Evolutionary conservation across 2,329 filamentous ascomycete species (phyloP).

Genomic region (Talaromyces sp.): DNA sequence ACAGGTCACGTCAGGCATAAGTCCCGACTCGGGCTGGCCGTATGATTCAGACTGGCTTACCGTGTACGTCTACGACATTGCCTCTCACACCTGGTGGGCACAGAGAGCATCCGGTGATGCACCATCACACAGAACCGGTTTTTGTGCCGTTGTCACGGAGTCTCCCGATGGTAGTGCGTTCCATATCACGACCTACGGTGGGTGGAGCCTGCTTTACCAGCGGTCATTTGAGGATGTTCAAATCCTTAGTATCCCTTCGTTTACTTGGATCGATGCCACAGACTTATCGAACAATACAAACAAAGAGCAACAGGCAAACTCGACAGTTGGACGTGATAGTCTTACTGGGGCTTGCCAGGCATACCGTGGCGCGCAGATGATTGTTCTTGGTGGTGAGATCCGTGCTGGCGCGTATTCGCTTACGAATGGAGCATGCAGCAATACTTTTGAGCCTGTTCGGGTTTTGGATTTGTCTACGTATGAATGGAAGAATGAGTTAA

Average conservation of each 20-base stretch:
- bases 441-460: slow-evolving; percentile 1
- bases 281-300: not conserved
- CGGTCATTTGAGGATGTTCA: slow-evolving; percentile 9
- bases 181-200: slow-evolving; percentile 10
- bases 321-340: slow-evolving; percentile 3
- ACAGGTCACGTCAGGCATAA: slow-evolving; percentile 17
- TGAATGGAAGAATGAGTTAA: slow-evolving; percentile 5
- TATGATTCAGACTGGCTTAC: slow-evolving; percentile 16
- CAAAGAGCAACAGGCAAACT: slow-evolving; percentile 5
- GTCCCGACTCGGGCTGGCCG: slow-evolving; percentile 17
- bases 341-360: slow-evolving; percentile 6
- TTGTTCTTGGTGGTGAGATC: slow-evolving; percentile 6
- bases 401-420: slow-evolving; percentile 5
- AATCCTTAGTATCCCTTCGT: slow-evolving; percentile 1
- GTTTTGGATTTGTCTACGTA: slow-evolving; percentile 1
- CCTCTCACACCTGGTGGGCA: slow-evolving; percentile 16
- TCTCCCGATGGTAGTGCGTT: not conserved
- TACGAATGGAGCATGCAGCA: not conserved
- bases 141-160: slow-evolving; percentile 8
- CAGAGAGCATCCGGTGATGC: slow-evolving; percentile 1
- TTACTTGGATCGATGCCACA: slow-evolving; percentile 1
- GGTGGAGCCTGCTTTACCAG: slow-evolving; percentile 2
- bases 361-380: slow-evolving; percentile 5
- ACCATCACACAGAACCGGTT: not conserved
- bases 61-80: slow-evolving; percentile 19